Percentiles rank a stretch among this genome's conserved stretches.
phyloP scores from a whole-genome alignment of 345 rosid genomes.

The Sonneratia alba region DNA sequence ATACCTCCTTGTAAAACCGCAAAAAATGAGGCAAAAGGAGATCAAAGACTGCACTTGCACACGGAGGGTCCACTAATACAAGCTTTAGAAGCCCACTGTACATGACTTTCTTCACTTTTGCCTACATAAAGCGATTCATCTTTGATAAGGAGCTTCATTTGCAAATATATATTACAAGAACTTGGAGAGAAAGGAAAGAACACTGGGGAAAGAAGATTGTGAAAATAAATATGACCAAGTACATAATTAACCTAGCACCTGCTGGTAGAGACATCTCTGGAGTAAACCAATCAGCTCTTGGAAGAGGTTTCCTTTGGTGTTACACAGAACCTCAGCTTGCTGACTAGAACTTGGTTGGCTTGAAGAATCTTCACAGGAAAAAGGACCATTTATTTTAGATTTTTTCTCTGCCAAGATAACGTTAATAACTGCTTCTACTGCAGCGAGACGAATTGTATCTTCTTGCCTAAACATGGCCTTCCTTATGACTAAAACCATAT shows the following conservation, averaged over 20 bases:
- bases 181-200: slow-evolving; percentile 4
- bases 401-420: slow-evolving; percentile 66
- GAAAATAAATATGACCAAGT: neutral
- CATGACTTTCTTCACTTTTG: slow-evolving; percentile 46
- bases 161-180: neutral
- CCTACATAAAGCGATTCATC: slow-evolving; percentile 33
- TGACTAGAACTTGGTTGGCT: slow-evolving; percentile 94
- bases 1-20: slow-evolving; percentile 59
- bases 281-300: slow-evolving; percentile 65
- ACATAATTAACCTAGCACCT: slow-evolving; percentile 25
- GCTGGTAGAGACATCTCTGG: slow-evolving; percentile 85
- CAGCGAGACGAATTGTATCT: slow-evolving; percentile 65
- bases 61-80: slow-evolving; percentile 54
- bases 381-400: slow-evolving; percentile 31
- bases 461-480: slow-evolving; percentile 86
- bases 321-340: slow-evolving; percentile 44
- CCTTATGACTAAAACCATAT: slow-evolving; percentile 57
- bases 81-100: slow-evolving; percentile 72
- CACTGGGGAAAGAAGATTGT: neutral
- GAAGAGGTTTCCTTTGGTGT: slow-evolving; percentile 41
- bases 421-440: slow-evolving; percentile 45
- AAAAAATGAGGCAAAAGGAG: slow-evolving; percentile 78
- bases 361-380: slow-evolving; percentile 65
- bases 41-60: slow-evolving; percentile 49
- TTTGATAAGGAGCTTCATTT: slow-evolving; percentile 11